phyloP scores from a whole-genome alignment of 2,329 filamentous ascomycete genomes.

The Ophiostoma angusticollis region DNA sequence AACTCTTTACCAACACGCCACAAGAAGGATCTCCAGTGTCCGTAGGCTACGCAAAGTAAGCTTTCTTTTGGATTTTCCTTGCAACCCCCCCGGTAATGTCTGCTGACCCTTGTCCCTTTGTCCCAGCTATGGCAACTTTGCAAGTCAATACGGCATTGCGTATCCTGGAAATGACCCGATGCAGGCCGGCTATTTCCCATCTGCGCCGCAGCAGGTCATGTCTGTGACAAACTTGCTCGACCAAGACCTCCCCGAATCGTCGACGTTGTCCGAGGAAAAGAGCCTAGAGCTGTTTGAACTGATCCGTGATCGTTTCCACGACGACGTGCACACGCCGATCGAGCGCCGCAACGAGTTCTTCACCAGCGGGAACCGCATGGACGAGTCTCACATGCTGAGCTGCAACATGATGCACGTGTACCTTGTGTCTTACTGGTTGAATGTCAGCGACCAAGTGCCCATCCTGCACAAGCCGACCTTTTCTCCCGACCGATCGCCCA shows the following conservation, averaged over 20 bases:
- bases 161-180: slow-evolving; percentile 36
- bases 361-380: slow-evolving; percentile 62
- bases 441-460: slow-evolving; percentile 88
- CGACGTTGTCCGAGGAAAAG: slow-evolving; percentile 75
- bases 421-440: slow-evolving; percentile 84
- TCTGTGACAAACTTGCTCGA: slow-evolving; percentile 77
- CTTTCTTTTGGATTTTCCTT: slow-evolving; percentile 4
- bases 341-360: slow-evolving; percentile 65
- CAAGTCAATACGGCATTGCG: slow-evolving; percentile 34
- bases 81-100: no score
- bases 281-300: slow-evolving; percentile 71
- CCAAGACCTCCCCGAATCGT: slow-evolving; percentile 64
- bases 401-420: slow-evolving; percentile 93
- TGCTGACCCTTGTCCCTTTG: no score
- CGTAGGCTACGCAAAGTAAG: slow-evolving; percentile 38
- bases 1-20: slow-evolving; percentile 55
- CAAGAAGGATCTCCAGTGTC: slow-evolving; percentile 41
- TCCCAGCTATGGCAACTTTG: slow-evolving; percentile 39
- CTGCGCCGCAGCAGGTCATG: slow-evolving; percentile 66
- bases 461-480: slow-evolving; percentile 94
- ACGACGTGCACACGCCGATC: slow-evolving; percentile 60
- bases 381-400: slow-evolving; percentile 57
- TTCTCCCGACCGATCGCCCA: slow-evolving; percentile 72
- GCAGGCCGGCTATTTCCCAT: slow-evolving; percentile 42
- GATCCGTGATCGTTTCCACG: slow-evolving; percentile 70